These are phyloP conservation scores for Poa pratensis DNA, from an alignment of 176 grass and related monocot species.

Conservation along the genomic window DNA sequence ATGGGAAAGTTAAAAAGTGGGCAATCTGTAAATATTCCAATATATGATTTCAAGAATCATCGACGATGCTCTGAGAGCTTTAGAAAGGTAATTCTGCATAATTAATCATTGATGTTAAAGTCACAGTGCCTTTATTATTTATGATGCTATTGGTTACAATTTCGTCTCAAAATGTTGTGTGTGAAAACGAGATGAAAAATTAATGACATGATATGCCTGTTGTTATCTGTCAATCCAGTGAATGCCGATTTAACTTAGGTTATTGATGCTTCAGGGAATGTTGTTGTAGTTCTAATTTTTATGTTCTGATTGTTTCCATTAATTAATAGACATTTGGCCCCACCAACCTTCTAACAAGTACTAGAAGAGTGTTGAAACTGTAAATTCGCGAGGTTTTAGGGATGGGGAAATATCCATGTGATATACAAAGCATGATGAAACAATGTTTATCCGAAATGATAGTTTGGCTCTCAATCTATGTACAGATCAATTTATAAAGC, in stretches of 20 bases:
- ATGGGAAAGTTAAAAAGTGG: conserved; percentile 80
- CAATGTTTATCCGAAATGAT: not conserved
- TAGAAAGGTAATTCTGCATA: conserved; percentile 50
- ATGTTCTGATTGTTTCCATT: not conserved
- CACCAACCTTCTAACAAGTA: not conserved
- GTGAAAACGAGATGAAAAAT: conserved; percentile 23
- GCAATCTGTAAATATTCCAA: conserved; percentile 71
- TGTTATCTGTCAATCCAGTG: not conserved
- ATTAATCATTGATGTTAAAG: conserved; percentile 27
- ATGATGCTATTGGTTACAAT: conserved; percentile 4
- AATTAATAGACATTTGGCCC: not conserved
- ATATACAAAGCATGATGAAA: not conserved
- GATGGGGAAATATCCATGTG: not conserved
- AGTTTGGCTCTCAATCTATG: conserved; percentile 14
- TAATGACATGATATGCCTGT: not conserved
- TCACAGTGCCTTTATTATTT: not conserved
- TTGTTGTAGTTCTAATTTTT: not conserved
- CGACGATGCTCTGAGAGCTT: conserved; percentile 66
- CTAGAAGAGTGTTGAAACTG: not conserved
- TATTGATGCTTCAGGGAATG: not conserved
- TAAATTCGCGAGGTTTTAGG: not conserved
- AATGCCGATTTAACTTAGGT: not conserved
- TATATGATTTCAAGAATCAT: conserved; percentile 95
- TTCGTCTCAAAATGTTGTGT: not conserved
- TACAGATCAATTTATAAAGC: not conserved